These are phyloP conservation scores for Thuja plicata DNA, from an alignment of 83 land plant genomes.

Conservation along the genomic window DNA sequence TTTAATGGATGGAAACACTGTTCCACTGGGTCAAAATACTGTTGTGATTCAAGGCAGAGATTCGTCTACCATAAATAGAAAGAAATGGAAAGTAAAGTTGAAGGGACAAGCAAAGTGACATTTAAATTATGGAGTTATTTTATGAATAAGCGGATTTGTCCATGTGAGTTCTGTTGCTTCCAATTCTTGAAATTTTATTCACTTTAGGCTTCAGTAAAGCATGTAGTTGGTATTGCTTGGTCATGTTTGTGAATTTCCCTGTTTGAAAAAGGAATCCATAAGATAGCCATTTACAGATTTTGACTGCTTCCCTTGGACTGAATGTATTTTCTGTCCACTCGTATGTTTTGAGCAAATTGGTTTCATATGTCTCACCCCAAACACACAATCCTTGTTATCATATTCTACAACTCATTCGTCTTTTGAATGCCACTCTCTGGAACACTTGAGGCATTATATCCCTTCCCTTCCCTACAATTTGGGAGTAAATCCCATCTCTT, in stretches of 20 bases:
- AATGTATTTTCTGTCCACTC: neutral
- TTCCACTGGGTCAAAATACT: neutral
- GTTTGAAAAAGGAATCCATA: neutral
- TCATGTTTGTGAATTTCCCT: neutral
- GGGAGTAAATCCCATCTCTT: too few relatives aligned
- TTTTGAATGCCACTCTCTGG: neutral
- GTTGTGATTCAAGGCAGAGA: neutral
- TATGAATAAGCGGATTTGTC: neutral
- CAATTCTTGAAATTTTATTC: neutral
- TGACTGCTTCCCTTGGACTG: neutral
- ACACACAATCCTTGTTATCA: neutral
- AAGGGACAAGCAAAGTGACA: neutral
- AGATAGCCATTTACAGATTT: neutral
- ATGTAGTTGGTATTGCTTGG: neutral
- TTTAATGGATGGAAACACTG: neutral
- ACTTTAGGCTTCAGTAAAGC: neutral
- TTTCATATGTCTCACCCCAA: neutral
- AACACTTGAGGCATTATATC: neutral
- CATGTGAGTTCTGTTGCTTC: neutral
- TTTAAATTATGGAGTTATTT: slow-evolving; percentile 1
- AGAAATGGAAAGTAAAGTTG: slow-evolving; percentile 4
- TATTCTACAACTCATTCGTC: neutral
- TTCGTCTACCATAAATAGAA: neutral
- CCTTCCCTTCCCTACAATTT: neutral
- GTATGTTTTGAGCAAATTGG: neutral